Base-by-base conservation (phyloP, 23 red algal species). In the Cyanidiococcus yangmingshanensis region DNA sequence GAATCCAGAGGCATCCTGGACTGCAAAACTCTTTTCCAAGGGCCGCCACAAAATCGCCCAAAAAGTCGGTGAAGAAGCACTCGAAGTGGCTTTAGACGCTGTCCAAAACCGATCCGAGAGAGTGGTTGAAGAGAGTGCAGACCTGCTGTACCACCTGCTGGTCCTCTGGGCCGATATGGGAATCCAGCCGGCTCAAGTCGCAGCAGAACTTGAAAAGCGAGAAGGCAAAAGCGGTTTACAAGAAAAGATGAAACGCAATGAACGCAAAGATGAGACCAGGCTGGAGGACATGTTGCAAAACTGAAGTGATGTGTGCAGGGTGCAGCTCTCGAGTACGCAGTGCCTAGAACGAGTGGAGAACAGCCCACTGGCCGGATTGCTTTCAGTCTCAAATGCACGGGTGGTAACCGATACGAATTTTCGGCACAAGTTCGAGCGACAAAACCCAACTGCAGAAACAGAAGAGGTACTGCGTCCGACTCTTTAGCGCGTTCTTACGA, bases 31-130 rank as follows among this genome's bases (percentile, higher is more conserved):
- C 7, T 91, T 98, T 57, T 68, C 94, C 45, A 85, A 87, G 40
- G 94, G 94, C 1, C 77, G 37, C 33, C 31, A 74, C 26, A 87
- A 89, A 41, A 91, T 89, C 76, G 82, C 84, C 39, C 86, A 98
- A 74, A 98, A 98, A 82, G 87, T 98, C 67, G 94, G 94, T 50
- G 94, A 98, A 50, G 94, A 98, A 75, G 94, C 85, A 12, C 79
- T 84, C 39, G 94, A 98, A 75, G 89, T 92, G 57, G 87, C 87
- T 0, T 86, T 98, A 58, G 94, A 86, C 37, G 94, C 77, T 12
- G 81, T 84, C 30, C 76, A 63, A 24, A 74, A 83, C 67, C 57
- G 84, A 68, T 0, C 7, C 27, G 38, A 41, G 12, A 77, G 80
- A 33, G 76, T 91, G 1, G 54, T 98, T 26, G 84, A 91, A 58